Evolutionary conservation across 768 basidiomycete species (phyloP), one percentile per base, ranked within the genome.

Genomic region (Calocybe gangraenosa): DNA sequence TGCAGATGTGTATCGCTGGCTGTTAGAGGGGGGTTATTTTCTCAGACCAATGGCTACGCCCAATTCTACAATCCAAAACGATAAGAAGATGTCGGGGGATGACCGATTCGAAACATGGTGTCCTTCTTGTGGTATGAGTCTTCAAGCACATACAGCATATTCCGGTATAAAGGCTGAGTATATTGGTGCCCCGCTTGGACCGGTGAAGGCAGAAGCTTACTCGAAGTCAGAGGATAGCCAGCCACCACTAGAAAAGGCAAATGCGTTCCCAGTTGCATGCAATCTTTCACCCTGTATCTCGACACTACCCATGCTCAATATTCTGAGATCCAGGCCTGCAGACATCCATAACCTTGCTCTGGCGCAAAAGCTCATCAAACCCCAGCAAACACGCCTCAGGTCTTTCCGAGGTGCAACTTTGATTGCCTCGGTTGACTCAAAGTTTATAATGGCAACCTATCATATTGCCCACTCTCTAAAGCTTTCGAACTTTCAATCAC

Each of bases 1-100:
- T 21, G 72, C 65, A 4, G 72, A 75, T 42, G 67, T 76, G 0
- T 74, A 68, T 55, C 51, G 53, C 11, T 79, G 78, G 76, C 63
- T 78, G 30, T 57, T 59, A 18, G 66, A 67, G 40, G 63, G 69
- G 22, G 69, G 68, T 0, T 61, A 69, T 70, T 73, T 53, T 59
- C 58, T 45, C 56, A 60, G 48, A 33, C 39, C 44, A 39, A 33
- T 31, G 37, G 40, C 21, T 30, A 25, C 34, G 17, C 6, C 30
- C 31, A 40, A 22, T n/a, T 22, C 42, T 14, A 45, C 41, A 37
- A 40, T 34, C 8, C 39, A 52, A 18, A 6, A 9, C 17, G 21
- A n/a, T n/a, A n/a, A 11, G 2, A 49, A 54, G 25, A 31, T 40
- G 36, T 34, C 42, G 21, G 34, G 9, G 21, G 25, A 51, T 25